Evolutionary conservation across 2,329 filamentous ascomycete genomes (phyloP).

Genomic region (Madurella fahalii): DNA sequence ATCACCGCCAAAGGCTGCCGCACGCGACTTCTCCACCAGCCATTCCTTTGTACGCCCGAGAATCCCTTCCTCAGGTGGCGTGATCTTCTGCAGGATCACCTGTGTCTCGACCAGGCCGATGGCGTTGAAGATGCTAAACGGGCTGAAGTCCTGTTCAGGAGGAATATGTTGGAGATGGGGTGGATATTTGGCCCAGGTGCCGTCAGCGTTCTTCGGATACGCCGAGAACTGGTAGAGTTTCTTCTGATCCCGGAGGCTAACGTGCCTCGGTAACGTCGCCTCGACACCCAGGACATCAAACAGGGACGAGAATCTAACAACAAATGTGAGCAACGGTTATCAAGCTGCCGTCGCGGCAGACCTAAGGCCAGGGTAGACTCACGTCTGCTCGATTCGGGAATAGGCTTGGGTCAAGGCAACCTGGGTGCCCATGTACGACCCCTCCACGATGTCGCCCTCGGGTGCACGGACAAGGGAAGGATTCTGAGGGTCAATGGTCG

Average conservation of each 20-base stretch:
- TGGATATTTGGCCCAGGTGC: constrained; percentile 29
- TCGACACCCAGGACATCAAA: constrained; percentile 35
- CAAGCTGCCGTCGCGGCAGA: background rate
- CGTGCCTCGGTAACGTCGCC: constrained; percentile 31
- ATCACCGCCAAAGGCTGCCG: constrained; percentile 26
- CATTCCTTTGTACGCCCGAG: constrained; percentile 30
- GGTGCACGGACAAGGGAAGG: constrained; percentile 24
- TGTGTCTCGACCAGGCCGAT: constrained; percentile 31
- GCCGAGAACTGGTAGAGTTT: constrained; percentile 30
- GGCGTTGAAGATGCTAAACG: constrained; percentile 32
- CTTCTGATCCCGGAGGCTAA: constrained; percentile 30
- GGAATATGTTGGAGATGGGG: constrained; percentile 33
- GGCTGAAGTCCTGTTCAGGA: constrained; percentile 22
- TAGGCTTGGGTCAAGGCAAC: constrained; percentile 35
- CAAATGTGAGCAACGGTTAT: background rate
- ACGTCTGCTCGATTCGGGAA: constrained; percentile 34
- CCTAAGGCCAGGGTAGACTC: constrained; percentile 1
- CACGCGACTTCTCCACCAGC: constrained; percentile 27
- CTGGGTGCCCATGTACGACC: constrained; percentile 34
- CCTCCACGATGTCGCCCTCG: constrained; percentile 30
- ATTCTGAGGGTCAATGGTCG: constrained; percentile 25
- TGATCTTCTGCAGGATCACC: constrained; percentile 32
- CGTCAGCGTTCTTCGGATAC: constrained; percentile 29
- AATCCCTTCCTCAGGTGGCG: constrained; percentile 31
- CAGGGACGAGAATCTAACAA: constrained; percentile 31